Evolutionary conservation across 345 rosid species (phyloP).

Genomic region (thale cress (Arabidopsis thaliana)): DNA sequence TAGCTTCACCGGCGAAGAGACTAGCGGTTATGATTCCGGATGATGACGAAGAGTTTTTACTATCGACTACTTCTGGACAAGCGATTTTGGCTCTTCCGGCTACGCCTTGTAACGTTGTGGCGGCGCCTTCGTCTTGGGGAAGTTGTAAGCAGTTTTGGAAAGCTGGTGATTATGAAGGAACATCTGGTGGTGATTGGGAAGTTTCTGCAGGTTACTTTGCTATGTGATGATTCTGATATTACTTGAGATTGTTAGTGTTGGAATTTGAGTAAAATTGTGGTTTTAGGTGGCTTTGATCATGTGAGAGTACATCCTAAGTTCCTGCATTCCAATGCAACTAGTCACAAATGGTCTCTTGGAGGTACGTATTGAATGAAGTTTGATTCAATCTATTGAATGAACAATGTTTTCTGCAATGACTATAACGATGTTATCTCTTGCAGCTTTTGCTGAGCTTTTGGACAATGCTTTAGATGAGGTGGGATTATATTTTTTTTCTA

Average conservation of each 20-base stretch:
- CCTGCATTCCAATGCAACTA: slow-evolving; percentile 93
- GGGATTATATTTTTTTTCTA: not conserved
- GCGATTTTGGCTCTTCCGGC: slow-evolving; percentile 27
- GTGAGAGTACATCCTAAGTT: slow-evolving; percentile 97
- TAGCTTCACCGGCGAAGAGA: slow-evolving; percentile 34
- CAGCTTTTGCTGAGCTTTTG: slow-evolving; percentile 93
- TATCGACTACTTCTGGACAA: slow-evolving; percentile 40
- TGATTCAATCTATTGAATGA: not conserved
- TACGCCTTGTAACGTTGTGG: slow-evolving; percentile 5
- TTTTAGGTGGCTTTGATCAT: slow-evolving; percentile 82
- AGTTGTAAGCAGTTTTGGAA: slow-evolving; percentile 82
- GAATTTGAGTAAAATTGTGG: not conserved
- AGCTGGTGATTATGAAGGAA: slow-evolving; percentile 90
- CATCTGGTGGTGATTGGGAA: slow-evolving; percentile 57
- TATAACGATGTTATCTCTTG: slow-evolving; percentile 20
- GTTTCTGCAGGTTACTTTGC: slow-evolving; percentile 52
- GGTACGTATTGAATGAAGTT: slow-evolving; percentile 47
- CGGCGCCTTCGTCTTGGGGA: not conserved
- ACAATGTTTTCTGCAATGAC: not conserved
- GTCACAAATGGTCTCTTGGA: slow-evolving; percentile 99
- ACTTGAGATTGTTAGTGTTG: not conserved
- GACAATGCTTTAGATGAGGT: slow-evolving; percentile 96
- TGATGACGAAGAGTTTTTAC: slow-evolving; percentile 49
- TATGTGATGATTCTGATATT: not conserved
- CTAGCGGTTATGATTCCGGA: slow-evolving; percentile 48